Evolutionary conservation across 202 grass and related monocot species (phyloP), one percentile per base, ranked within the genome.

Genomic region (Brachypodium distachyon): DNA sequence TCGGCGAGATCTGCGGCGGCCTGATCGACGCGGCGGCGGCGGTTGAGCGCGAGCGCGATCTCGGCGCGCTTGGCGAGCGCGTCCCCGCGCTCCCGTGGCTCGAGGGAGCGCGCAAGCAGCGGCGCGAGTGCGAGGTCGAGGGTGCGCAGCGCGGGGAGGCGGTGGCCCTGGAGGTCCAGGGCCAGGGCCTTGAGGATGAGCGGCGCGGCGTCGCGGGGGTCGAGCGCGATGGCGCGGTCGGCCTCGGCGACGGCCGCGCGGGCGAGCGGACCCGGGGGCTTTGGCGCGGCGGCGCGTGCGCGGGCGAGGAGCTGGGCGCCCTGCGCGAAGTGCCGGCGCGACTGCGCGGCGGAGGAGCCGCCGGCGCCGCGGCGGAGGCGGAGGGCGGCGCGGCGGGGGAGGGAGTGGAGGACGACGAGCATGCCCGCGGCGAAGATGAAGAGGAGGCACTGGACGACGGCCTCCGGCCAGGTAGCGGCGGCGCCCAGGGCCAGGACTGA

Each of bases 101-200:
- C 70, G 28, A 98, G 95, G 40, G 95, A 95, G 2, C 63, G 73
- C 11, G 64, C 58, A 6, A 93, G 79, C 9, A 70, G 87, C 22
- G 82, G 77, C 2, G 83, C 40, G 17, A 98, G 91, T 61, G 95
- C 95, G 5, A 77, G 53, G 67, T 97, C 89, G 68, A 97, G 86
- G 41, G 82, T 72, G 34, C 87, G 89, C 28, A 94, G 82, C 3
- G 91, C 91, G 4, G 91, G 81, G 33, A 83, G 68, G 76, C 52
- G 95, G 76, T 81, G 87, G 41, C 95, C 89, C 33, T 82, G 87
- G 87, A 92, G 80, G 61, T 98, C 87, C 49, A 98, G 84, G 23
- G 89, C 87, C 18, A 98, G 87, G 21, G 89, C 95, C 75, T 88
- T 94, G 69, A 98, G 95, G 85, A 98, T 92, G 73, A 92, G 82